phyloP scores from a whole-genome alignment of 352 stramenopile species.

The Globisporangium parvum region DNA sequence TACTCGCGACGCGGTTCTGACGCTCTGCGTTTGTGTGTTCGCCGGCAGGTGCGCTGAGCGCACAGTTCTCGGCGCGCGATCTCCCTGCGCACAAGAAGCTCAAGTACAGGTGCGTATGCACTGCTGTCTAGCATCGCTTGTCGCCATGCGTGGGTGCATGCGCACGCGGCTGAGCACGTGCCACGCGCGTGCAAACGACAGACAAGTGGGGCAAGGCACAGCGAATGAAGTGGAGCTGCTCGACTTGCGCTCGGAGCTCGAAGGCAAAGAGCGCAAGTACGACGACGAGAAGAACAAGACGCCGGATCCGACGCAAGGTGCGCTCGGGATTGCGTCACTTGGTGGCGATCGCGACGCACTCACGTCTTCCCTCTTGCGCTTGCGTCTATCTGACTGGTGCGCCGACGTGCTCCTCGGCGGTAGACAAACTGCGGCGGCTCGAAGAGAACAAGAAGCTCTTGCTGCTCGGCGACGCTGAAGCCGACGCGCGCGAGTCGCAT shows the following conservation, averaged over 20 bases:
- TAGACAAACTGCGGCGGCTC: slow-evolving; percentile 60
- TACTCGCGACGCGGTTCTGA: neutral
- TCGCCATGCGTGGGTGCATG: neutral
- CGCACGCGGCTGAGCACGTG: neutral
- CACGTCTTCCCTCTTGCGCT: neutral
- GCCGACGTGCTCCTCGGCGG: neutral
- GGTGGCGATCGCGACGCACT: slow-evolving; percentile 15
- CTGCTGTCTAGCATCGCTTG: neutral
- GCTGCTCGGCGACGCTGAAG: slow-evolving; percentile 63
- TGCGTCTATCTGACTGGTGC: neutral
- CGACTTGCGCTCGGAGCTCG: slow-evolving; percentile 69
- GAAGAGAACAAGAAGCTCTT: slow-evolving; percentile 83
- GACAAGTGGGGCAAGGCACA: slow-evolving; percentile 77
- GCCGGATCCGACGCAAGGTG: slow-evolving; percentile 76
- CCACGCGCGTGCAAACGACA: slow-evolving; percentile 13
- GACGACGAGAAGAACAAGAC: slow-evolving; percentile 69
- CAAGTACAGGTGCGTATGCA: slow-evolving; percentile 63
- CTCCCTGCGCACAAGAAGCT: slow-evolving; percentile 76
- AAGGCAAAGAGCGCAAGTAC: slow-evolving; percentile 69
- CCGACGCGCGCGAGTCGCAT: slow-evolving; percentile 70
- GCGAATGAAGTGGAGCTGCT: slow-evolving; percentile 68
- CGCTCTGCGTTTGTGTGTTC: neutral
- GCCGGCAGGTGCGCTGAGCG: slow-evolving; percentile 55
- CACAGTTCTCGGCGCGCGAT: slow-evolving; percentile 78
- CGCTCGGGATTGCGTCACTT: slow-evolving; percentile 31